Evolutionary conservation across 2,329 filamentous ascomycete species (phyloP).

Genomic region (Torrubiella hemipterigena): DNA sequence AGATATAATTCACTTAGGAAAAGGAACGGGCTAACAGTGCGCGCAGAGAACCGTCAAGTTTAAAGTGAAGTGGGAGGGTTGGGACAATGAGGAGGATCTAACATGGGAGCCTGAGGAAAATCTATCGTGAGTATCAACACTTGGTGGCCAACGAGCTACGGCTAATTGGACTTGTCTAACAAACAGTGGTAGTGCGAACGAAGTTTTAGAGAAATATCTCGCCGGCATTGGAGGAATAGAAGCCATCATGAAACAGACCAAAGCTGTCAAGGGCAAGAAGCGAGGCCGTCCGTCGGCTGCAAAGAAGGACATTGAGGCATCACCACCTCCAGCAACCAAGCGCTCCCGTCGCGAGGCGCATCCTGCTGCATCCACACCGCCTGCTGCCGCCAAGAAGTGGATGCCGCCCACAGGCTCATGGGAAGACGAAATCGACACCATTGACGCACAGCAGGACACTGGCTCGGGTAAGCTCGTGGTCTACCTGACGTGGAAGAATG

Average conservation of each 20-base stretch:
- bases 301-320: slow-evolving; percentile 7
- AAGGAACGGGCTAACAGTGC: background rate
- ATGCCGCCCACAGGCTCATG: slow-evolving; percentile 61
- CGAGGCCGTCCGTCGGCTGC: slow-evolving; percentile 32
- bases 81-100: slow-evolving; percentile 53
- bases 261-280: slow-evolving; percentile 43
- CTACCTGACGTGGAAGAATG: slow-evolving; percentile 63
- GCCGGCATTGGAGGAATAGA: slow-evolving; percentile 50
- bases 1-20: background rate
- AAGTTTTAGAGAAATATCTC: slow-evolving; percentile 55
- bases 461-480: slow-evolving; percentile 48
- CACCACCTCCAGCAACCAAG: slow-evolving; percentile 16
- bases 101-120: slow-evolving; percentile 76
- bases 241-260: slow-evolving; percentile 37
- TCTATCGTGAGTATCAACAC: slow-evolving; percentile 19
- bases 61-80: slow-evolving; percentile 69
- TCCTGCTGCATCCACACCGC: too few relatives aligned
- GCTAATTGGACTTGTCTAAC: background rate
- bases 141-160: background rate
- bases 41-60: slow-evolving; percentile 42
- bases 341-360: too few relatives aligned
- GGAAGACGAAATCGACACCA: slow-evolving; percentile 59
- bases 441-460: slow-evolving; percentile 63
- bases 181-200: slow-evolving; percentile 40
- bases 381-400: slow-evolving; percentile 41